These are phyloP conservation scores for Tetrapisispora taiwanensis DNA, from an alignment of 805 yeast genomes.

Conservation along the genomic window DNA sequence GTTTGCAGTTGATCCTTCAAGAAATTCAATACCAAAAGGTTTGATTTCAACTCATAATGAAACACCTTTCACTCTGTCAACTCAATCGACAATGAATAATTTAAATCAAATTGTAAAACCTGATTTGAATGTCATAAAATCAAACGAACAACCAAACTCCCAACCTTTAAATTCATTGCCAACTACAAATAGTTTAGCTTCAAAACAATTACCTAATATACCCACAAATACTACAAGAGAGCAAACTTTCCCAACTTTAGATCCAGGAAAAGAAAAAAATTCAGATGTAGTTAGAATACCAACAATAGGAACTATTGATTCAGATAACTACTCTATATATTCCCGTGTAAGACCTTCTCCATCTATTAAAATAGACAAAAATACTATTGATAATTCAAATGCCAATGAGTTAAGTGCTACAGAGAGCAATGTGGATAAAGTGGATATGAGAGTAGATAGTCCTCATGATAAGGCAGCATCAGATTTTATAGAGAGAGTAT, in stretches of 20 bases:
- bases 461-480: background rate
- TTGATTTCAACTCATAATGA: slow-evolving; percentile 28
- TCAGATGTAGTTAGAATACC: background rate
- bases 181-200: too few relatives aligned
- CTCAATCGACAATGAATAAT: background rate
- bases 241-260: background rate
- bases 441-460: background rate
- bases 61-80: slow-evolving; percentile 20
- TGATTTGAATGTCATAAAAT: background rate
- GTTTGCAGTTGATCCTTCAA: slow-evolving; percentile 23
- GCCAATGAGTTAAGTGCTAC: background rate
- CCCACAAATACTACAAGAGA: background rate
- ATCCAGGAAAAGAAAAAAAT: background rate
- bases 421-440: background rate
- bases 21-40: slow-evolving; percentile 26
- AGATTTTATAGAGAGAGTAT: background rate
- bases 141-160: background rate
- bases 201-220: background rate
- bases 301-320: background rate
- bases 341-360: slow-evolving; percentile 3
- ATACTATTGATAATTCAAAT: background rate
- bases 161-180: background rate
- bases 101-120: background rate
- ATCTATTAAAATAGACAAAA: background rate
- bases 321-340: background rate